Percentiles rank a stretch among this genome's conserved stretches.
These are phyloP conservation scores for Carpinus viminea DNA, from an alignment of 306 rosid genomes.

Conservation along the genomic window DNA sequence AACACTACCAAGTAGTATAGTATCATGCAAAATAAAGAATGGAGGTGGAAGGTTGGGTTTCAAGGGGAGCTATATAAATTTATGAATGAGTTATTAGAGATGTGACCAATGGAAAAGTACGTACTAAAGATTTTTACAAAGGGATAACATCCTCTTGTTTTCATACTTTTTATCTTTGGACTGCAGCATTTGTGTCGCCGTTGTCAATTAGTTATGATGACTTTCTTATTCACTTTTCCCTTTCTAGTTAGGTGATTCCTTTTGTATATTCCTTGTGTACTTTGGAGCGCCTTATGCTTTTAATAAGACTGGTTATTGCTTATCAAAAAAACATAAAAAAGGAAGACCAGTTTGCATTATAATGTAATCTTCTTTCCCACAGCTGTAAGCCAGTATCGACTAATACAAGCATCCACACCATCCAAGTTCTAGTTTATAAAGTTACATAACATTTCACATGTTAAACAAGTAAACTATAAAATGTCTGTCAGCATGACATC, in stretches of 20 bases:
- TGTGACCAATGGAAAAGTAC: not conserved
- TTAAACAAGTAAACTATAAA: not conserved
- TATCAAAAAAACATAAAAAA: no score
- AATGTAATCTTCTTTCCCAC: not conserved
- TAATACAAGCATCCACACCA: not conserved
- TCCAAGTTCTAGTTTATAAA: not conserved
- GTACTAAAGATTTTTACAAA: not conserved
- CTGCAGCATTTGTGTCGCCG: no score
- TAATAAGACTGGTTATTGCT: no score
- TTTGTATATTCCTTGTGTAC: no score
- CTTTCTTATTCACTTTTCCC: no score
- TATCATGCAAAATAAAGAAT: not conserved
- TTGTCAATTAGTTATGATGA: no score
- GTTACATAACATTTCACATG: not conserved
- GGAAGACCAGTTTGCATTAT: not conserved
- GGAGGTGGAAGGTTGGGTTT: not conserved
- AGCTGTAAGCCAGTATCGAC: not conserved
- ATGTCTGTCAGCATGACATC: slow-evolving; percentile 13
- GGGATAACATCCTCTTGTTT: no score
- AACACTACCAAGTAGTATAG: not conserved
- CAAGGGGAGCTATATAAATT: not conserved
- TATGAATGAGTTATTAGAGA: not conserved
- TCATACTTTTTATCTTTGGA: no score
- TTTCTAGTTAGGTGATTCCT: no score
- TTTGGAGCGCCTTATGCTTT: no score